Conservation (phyloP, 2,329 filamentous ascomycete species). For the Xylaria hypoxylon region DNA sequence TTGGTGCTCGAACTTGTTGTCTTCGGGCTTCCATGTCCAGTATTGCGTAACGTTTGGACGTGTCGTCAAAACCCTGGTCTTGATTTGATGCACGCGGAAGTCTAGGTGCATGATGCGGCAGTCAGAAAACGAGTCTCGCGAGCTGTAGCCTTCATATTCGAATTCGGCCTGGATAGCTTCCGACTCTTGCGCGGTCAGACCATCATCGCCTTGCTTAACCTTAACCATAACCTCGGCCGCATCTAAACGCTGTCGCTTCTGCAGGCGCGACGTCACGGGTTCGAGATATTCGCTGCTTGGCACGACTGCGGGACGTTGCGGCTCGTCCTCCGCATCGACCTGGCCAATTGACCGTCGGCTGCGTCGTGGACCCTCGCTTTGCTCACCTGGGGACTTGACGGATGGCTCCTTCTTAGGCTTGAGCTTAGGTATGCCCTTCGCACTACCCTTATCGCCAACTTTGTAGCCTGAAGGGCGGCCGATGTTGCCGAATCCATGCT, state of each 20-base stretch:
- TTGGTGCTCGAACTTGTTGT: conserved; percentile 63
- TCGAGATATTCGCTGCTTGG: conserved; percentile 44
- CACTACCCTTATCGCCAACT: conserved; percentile 55
- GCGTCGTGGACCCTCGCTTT: conserved; percentile 44
- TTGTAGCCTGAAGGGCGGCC: conserved; percentile 62
- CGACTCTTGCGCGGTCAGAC: conserved; percentile 19
- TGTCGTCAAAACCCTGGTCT: conserved; percentile 60
- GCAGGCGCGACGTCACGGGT: conserved; percentile 46
- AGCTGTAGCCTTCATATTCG: conserved; percentile 61
- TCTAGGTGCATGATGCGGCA: conserved; percentile 60
- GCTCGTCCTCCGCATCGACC: conserved; percentile 46
- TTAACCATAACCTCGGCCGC: conserved; percentile 5
- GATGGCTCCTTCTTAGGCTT: conserved; percentile 47
- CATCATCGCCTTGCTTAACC: conserved; percentile 16
- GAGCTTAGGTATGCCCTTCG: conserved; percentile 45
- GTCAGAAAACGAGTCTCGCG: conserved; percentile 62
- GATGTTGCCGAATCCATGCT: conserved; percentile 68
- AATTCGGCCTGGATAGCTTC: conserved; percentile 53
- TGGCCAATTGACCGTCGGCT: conserved; percentile 49
- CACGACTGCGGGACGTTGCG: conserved; percentile 23
- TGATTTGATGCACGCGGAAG: conserved; percentile 65
- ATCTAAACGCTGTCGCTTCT: conserved; percentile 51
- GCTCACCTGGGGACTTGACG: conserved; percentile 28
- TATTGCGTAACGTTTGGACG: conserved; percentile 64
- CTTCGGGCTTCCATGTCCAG: conserved; percentile 62